Conservation (phyloP, 495 filamentous ascomycete species). For the Lepraria neglecta region DNA sequence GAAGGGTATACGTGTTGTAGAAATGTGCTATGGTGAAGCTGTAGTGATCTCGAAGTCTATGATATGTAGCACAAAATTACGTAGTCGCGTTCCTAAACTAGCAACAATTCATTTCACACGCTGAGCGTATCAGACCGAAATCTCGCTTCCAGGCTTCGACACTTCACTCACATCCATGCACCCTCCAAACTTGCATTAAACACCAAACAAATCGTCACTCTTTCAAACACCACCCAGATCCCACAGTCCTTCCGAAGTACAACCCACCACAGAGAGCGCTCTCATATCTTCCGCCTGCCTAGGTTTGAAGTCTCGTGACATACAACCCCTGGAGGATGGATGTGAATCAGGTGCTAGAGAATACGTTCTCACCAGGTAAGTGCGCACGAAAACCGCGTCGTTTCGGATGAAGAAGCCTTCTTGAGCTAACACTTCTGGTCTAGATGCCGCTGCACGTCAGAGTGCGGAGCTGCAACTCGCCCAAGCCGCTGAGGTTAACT, state of each 20-base stretch:
- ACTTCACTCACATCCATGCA: background rate
- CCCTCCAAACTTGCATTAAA: background rate
- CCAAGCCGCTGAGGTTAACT: conserved; percentile 86
- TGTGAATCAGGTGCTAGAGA: conserved; percentile 78
- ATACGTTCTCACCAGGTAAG: conserved; percentile 85
- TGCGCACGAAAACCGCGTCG: conserved; percentile 21
- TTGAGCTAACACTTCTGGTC: conserved; percentile 28
- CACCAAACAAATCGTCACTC: background rate
- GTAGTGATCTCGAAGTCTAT: background rate
- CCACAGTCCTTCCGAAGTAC: background rate
- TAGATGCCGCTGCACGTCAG: conserved; percentile 84
- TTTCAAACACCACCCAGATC: background rate
- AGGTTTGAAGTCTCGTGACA: conserved; percentile 14
- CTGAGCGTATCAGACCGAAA: conserved; percentile 1
- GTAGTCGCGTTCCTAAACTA: conserved; percentile 3
- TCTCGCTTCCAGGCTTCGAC: conserved; percentile 8
- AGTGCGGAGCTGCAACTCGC: conserved; percentile 89
- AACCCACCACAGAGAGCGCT: background rate
- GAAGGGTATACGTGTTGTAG: background rate
- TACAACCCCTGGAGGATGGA: conserved; percentile 52
- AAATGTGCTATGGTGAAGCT: background rate
- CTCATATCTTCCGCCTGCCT: background rate
- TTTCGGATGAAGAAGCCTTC: conserved; percentile 23
- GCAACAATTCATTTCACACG: background rate
- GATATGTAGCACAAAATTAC: background rate